Conservation (phyloP, 441 rosid species). For the Hura crepitans region DNA sequence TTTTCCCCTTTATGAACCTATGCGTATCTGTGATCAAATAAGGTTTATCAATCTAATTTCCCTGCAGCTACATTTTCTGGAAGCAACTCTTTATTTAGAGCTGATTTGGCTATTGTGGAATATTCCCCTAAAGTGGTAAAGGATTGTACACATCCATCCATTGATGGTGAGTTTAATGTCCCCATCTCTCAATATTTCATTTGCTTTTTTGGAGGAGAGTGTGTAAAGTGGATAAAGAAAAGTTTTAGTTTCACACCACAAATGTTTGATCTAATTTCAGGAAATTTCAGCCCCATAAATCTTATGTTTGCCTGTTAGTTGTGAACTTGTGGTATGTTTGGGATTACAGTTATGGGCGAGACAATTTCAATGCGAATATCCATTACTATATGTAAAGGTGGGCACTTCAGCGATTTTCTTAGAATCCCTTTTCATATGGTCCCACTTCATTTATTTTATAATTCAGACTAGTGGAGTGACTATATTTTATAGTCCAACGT, state of each 20-base stretch:
- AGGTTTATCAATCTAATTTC: background rate
- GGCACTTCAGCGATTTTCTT: background rate
- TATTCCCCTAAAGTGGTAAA: constrained; percentile 44
- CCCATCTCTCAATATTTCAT: background rate
- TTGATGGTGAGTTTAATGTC: constrained; percentile 38
- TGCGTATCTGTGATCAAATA: background rate
- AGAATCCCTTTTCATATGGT: constrained; percentile 19
- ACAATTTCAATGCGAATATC: constrained; percentile 4
- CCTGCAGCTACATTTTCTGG: constrained; percentile 48
- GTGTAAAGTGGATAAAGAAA: constrained; percentile 20
- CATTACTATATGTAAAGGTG: constrained; percentile 14
- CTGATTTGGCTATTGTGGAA: constrained; percentile 61
- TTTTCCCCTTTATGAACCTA: background rate
- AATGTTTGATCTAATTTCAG: constrained; percentile 21
- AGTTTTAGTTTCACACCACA: constrained; percentile 26
- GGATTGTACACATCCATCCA: constrained; percentile 33
- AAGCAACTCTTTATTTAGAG: constrained; percentile 39
- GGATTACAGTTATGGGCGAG: constrained; percentile 15
- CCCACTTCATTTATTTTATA: constrained; percentile 34
- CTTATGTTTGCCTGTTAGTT: background rate
- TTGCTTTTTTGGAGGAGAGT: background rate
- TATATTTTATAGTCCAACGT: constrained; percentile 1
- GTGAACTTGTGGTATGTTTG: constrained; percentile 9
- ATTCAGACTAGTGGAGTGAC: constrained; percentile 11
- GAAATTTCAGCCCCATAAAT: constrained; percentile 16